Conservation (phyloP, 176 grass and related monocot species). For the Dactylis glomerata region DNA sequence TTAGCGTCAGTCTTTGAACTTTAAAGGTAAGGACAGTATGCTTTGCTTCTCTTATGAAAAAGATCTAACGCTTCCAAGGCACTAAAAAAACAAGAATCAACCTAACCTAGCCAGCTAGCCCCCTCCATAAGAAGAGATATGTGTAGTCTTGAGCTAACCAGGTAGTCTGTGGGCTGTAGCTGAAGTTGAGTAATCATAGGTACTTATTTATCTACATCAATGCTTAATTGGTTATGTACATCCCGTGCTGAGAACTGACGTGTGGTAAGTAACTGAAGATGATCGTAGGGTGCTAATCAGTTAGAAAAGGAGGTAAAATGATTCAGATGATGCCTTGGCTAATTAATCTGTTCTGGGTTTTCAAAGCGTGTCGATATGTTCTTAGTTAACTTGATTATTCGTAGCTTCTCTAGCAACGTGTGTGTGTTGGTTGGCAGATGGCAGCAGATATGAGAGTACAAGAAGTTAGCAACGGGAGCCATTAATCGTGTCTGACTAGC, state of each 20-base stretch:
- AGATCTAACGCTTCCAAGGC: conserved; percentile 12
- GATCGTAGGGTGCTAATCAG: not conserved
- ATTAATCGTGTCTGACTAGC: not conserved
- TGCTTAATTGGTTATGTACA: not conserved
- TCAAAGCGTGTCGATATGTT: not conserved
- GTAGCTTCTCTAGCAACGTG: not conserved
- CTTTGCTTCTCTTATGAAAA: conserved; percentile 39
- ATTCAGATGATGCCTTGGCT: not conserved
- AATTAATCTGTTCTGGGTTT: not conserved
- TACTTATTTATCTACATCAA: not conserved
- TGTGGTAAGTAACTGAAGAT: not conserved
- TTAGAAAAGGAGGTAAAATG: not conserved
- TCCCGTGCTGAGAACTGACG: not conserved
- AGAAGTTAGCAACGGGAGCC: not conserved
- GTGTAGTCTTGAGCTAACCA: not conserved
- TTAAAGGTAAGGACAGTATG: conserved; percentile 28
- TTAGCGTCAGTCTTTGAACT: conserved; percentile 24
- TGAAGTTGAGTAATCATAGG: not conserved
- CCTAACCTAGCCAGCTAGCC: not conserved
- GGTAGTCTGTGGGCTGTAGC: not conserved
- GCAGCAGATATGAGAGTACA: not conserved
- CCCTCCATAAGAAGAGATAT: not conserved
- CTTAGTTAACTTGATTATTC: not conserved
- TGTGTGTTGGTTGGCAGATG: conserved; percentile 6
- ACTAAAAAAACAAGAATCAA: not conserved